Evolutionary conservation across 2,329 filamentous ascomycete genomes (phyloP).

Genomic region (Chaetothyriales sp.): DNA sequence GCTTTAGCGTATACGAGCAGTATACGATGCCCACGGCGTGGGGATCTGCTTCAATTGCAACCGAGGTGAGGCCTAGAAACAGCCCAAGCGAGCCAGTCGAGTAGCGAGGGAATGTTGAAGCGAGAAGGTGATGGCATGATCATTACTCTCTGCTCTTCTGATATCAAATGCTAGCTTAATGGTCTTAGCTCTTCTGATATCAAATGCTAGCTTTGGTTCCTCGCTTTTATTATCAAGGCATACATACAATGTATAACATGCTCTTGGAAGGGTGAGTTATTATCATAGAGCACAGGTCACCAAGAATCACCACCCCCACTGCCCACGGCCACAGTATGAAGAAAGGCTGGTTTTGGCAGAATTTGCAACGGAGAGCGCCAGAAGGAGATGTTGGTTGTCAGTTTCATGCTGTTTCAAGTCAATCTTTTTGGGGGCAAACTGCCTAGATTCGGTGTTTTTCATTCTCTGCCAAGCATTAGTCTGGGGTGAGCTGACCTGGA

Average conservation of each 20-base stretch:
- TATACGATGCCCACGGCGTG: too few species aligned
- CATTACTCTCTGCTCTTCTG: neutral
- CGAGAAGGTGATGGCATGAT: neutral
- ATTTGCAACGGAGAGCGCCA: neutral
- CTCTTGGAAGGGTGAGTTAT: neutral
- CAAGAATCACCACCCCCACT: neutral
- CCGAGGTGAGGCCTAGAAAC: too few species aligned
- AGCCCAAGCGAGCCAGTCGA: too few species aligned
- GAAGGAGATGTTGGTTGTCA: neutral
- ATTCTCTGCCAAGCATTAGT: slow-evolving; percentile 41
- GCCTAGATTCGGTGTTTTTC: slow-evolving; percentile 48
- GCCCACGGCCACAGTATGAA: neutral
- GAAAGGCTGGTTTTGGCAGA: neutral
- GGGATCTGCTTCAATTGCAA: too few species aligned
- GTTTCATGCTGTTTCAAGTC: neutral
- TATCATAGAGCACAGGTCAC: neutral
- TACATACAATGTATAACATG: neutral
- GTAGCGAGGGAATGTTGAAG: neutral
- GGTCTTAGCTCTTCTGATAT: neutral
- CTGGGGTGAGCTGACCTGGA: slow-evolving; percentile 16
- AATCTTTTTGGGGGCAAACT: neutral
- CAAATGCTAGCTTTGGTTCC: neutral
- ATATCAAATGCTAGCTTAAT: neutral
- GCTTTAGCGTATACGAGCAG: too few species aligned
- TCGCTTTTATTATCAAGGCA: neutral